Evolutionary conservation across 441 rosid genomes (phyloP).

Genomic region (Erodium trifolium): DNA sequence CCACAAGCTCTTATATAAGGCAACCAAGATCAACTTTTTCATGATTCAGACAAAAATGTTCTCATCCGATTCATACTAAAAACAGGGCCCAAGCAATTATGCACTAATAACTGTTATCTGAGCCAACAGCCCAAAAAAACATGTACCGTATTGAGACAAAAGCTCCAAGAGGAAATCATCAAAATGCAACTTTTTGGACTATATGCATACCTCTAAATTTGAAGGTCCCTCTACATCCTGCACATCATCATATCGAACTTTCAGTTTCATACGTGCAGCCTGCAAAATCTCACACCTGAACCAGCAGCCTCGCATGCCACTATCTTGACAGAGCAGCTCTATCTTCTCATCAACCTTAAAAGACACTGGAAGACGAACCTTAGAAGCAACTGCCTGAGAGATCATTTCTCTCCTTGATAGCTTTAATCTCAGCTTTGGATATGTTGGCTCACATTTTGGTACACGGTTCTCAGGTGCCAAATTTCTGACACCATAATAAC

Average conservation of each 20-base stretch:
- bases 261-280: constrained; percentile 52
- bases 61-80: no score
- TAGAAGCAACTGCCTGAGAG: neutral
- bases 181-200: constrained; percentile 1
- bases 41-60: neutral
- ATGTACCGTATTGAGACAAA: neutral
- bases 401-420: constrained; percentile 18
- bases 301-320: constrained; percentile 98
- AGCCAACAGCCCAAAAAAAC: neutral
- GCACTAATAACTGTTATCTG: neutral
- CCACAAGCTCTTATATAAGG: neutral
- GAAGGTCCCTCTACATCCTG: constrained; percentile 69
- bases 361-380: constrained; percentile 16
- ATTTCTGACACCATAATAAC: constrained; percentile 15
- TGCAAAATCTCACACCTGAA: constrained; percentile 77
- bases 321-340: constrained; percentile 86
- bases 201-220: constrained; percentile 67
- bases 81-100: neutral
- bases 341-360: constrained; percentile 62
- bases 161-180: neutral
- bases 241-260: constrained; percentile 74
- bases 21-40: neutral
- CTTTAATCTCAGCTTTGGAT: constrained; percentile 26
- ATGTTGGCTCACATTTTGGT: constrained; percentile 9
- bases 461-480: constrained; percentile 9